Evolutionary conservation across 331 rosid species (phyloP), one percentile per base, ranked within the genome.

Genomic region (Acacia pycnantha): DNA sequence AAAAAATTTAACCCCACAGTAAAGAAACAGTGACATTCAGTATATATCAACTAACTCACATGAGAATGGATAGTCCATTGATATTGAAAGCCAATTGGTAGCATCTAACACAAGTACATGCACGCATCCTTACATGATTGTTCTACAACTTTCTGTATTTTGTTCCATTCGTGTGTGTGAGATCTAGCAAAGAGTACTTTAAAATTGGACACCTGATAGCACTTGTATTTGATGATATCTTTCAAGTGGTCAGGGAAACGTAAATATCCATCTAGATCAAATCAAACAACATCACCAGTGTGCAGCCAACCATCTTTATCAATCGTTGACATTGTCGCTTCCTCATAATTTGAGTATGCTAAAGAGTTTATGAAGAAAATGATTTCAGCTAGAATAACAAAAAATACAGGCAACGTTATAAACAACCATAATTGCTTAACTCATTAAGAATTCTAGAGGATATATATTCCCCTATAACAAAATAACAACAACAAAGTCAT

Each of bases 171-270:
- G 8, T 2, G 8, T 7, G 31, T 62, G 27, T 5, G 46, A 50
- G 76, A 77, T 48, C 21, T 62, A 62, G 70, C 75, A 77, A 61
- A 77, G n/a, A 22, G 51, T 54, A 78, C 74, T 51, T 40, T 54
- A 76, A 58, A 43, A 76, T 41, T 11, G 14, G 37, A 79, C 83
- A 91, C 97, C 97, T 93, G 98, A 90, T 83, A 95, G 59, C 97
- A 98, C 82, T 92, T 95, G 88, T 89, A 95, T 83, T 95, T 95
- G 88, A 93, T 93, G 1, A 88, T 83, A 74, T 95, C 99, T 85
- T 95, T 95, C 86, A 93, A 76, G n/a, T 98, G 94, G 59, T 92
- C 97, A 35, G 77, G 43, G 41, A 93, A 70, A 82, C 84, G 27
- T 47, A 95, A 68, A 85, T 92, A 92, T 62, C 98, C 96, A 14